Evolutionary conservation across 495 filamentous ascomycete species (phyloP), one percentile per base, ranked within the genome.

Genomic region (Xylaria grammica): DNA sequence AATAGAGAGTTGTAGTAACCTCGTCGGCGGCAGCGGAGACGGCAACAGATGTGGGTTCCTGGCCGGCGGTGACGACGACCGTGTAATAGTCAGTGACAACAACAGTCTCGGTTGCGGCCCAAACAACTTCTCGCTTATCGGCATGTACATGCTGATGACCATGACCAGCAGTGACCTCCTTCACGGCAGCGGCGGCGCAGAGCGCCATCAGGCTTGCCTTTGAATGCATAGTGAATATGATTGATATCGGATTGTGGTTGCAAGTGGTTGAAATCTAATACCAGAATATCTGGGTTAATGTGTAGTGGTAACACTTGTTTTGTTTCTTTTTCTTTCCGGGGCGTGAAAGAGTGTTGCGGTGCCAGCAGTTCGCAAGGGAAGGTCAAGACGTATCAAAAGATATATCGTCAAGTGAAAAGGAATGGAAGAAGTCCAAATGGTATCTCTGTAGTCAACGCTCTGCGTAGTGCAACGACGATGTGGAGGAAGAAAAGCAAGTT

Each of bases 121-220:
- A 72, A 42, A 65, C 67, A 52, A 73, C 50, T 0, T 69, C 72
- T 17, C 65, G 68, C 70, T 73, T 71, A 36, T 73, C 65, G 26
- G 64, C 67, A 53, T 75, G 72, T 40, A 65, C 24, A 54, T 73
- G 72, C 22, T 67, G 70, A 45, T 74, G 72, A 20, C 64, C 32
- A 38, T 67, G 52, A 27, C 49, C 66, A 50, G 65, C 72, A 38
- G 65, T 42, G 15, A 67, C 72, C 45, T 68, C 66, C 32, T 67
- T 65, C 10, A 73, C 63, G 8, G 68, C 65, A 49, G 59, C 67
- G 38, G 61, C 72, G 50, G 69, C 72, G 54, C 69, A 72, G 38
- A 74, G 72, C 57, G 72, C 72, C 20, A 74, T 53, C 30, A 74
- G 53, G 51, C 67, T 65, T 34, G 68, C 38, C 65, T 75, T 73